These are phyloP conservation scores for Venturiaceae sp. DNA, from an alignment of 2,329 filamentous ascomycete species.

Conservation along the genomic window DNA sequence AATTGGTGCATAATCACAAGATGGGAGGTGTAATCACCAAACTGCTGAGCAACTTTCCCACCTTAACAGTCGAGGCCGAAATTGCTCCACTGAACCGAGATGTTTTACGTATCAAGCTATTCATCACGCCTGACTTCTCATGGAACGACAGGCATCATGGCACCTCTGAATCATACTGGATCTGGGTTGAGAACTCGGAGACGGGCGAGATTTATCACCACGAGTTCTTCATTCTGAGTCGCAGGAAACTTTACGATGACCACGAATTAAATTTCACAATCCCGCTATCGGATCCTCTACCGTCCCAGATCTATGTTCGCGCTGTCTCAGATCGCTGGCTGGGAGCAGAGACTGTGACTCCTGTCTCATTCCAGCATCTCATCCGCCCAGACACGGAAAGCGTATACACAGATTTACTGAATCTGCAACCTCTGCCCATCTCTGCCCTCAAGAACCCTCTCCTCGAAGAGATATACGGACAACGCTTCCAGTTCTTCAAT, in stretches of 20 bases:
- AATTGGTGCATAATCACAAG: constrained; percentile 79
- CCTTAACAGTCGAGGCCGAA: constrained; percentile 80
- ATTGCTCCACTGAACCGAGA: constrained; percentile 94
- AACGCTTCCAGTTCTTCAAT: constrained; percentile 94
- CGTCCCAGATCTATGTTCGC: constrained; percentile 91
- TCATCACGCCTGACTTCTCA: constrained; percentile 76
- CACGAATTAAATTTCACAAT: constrained; percentile 98
- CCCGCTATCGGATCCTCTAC: constrained; percentile 82
- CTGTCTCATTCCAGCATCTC: constrained; percentile 94
- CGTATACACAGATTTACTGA: constrained; percentile 87
- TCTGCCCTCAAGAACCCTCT: constrained; percentile 77
- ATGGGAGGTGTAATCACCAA: constrained; percentile 76
- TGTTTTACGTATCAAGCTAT: constrained; percentile 83
- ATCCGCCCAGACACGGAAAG: constrained; percentile 97
- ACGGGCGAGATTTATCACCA: constrained; percentile 97
- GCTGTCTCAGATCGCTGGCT: constrained; percentile 94
- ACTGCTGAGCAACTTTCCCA: constrained; percentile 84
- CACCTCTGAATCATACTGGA: constrained; percentile 91
- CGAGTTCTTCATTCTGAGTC: constrained; percentile 88
- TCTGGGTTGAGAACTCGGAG: constrained; percentile 98
- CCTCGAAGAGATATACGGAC: constrained; percentile 77
- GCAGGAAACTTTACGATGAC: constrained; percentile 86
- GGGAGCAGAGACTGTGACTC: constrained; percentile 88
- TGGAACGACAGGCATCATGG: constrained; percentile 96
- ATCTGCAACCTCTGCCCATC: constrained; percentile 82